Conservation (phyloP, 345 rosid genomes). For the Bruguiera sexangula region DNA sequence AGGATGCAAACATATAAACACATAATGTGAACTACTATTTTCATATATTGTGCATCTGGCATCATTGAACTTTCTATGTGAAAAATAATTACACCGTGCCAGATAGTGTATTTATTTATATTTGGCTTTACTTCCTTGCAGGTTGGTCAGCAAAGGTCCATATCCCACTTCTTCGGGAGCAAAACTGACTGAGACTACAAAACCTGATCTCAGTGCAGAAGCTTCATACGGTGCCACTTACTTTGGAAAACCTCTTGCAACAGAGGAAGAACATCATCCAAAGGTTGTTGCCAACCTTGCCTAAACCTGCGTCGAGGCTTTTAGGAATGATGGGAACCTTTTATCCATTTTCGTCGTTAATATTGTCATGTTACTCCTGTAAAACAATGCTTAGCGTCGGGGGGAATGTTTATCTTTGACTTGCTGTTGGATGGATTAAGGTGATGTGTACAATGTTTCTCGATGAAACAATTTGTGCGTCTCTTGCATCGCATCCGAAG, state of each 20-base stretch:
- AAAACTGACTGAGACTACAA: slow-evolving; percentile 34
- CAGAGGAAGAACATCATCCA: slow-evolving; percentile 28
- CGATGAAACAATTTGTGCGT: neutral
- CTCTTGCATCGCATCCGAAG: neutral
- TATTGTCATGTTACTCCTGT: neutral
- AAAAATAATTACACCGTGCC: no score
- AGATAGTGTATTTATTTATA: neutral
- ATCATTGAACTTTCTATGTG: neutral
- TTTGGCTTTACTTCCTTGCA: slow-evolving; percentile 19
- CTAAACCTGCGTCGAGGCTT: slow-evolving; percentile 21
- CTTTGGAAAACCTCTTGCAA: slow-evolving; percentile 29
- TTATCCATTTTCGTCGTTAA: neutral
- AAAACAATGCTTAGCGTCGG: neutral
- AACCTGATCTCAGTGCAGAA: slow-evolving; percentile 27
- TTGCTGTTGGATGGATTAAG: slow-evolving; percentile 11
- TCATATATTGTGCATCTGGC: neutral
- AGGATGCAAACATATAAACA: neutral
- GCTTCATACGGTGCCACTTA: slow-evolving; percentile 32
- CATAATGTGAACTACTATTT: neutral
- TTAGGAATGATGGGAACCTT: neutral
- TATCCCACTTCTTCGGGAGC: slow-evolving; percentile 42
- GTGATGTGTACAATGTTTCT: slow-evolving; percentile 12
- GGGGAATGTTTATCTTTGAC: slow-evolving; percentile 9
- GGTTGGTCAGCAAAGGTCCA: slow-evolving; percentile 75
- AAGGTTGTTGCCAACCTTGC: slow-evolving; percentile 25